Conservation (phyloP, 768 basidiomycete genomes). For the Pleurotus tuoliensis region DNA sequence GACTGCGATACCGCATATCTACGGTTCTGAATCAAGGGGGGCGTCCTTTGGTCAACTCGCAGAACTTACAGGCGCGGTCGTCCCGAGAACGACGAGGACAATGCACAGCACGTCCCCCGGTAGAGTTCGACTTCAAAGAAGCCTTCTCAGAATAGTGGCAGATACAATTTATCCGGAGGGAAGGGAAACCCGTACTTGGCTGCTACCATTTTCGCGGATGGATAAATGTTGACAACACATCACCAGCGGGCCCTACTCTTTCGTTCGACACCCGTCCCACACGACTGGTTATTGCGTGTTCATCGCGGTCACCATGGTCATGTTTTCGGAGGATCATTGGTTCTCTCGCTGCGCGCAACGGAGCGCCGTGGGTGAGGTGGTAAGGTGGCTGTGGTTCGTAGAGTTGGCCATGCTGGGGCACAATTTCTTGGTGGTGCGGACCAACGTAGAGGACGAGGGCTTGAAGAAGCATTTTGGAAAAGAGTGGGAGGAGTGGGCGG, state of each 20-base stretch:
- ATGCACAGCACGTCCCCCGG: too few relatives aligned
- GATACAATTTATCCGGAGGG: too few relatives aligned
- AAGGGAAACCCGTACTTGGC: too few relatives aligned
- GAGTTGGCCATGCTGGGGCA: not conserved
- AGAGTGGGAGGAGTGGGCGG: slow-evolving; percentile 13
- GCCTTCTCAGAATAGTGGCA: too few relatives aligned
- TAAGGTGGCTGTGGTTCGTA: not conserved
- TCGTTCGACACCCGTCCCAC: not conserved
- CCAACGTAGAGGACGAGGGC: not conserved
- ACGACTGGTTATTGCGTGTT: not conserved
- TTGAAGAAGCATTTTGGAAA: not conserved
- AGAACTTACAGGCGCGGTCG: too few relatives aligned
- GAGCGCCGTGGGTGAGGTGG: not conserved
- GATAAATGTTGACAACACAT: not conserved
- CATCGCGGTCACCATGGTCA: not conserved
- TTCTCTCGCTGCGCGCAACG: not conserved
- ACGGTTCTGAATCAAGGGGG: too few relatives aligned
- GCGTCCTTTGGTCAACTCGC: too few relatives aligned
- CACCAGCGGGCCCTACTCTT: not conserved
- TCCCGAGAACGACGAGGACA: too few relatives aligned
- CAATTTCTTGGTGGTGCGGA: not conserved
- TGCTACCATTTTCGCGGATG: too few relatives aligned
- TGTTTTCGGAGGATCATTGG: not conserved
- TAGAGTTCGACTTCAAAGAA: too few relatives aligned
- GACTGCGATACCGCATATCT: too few relatives aligned